Evolutionary conservation across 257 asterid genomes (phyloP).

Genomic region (Fraxinus pennsylvanica): DNA sequence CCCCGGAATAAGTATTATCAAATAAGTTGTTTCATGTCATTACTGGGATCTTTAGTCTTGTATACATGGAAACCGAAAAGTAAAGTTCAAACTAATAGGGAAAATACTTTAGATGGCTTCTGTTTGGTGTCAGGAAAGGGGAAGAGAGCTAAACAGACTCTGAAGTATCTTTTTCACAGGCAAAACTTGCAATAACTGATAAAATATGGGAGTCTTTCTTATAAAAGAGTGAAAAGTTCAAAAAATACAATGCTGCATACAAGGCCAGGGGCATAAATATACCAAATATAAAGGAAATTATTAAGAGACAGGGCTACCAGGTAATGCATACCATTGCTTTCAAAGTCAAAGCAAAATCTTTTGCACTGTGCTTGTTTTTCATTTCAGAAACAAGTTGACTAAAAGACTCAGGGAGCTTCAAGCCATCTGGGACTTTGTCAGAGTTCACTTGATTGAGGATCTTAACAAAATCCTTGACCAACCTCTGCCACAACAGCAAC

Average conservation of each 20-base stretch:
- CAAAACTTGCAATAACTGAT: conserved; percentile 1
- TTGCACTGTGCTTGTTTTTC: conserved; percentile 65
- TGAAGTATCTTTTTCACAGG: conserved; percentile 4
- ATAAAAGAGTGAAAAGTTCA: neutral
- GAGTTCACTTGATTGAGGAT: conserved; percentile 79
- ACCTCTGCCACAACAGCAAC: conserved; percentile 54
- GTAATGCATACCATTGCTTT: conserved; percentile 82
- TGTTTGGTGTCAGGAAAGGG: conserved; percentile 8
- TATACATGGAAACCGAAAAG: conserved; percentile 15
- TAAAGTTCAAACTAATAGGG: conserved; percentile 6
- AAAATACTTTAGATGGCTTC: neutral
- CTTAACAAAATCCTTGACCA: conserved; percentile 78
- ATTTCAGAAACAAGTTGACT: conserved; percentile 83
- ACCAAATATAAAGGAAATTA: conserved; percentile 9
- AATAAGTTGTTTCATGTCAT: conserved; percentile 7
- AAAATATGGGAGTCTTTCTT: neutral
- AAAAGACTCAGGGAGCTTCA: conserved; percentile 85
- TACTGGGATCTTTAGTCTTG: neutral
- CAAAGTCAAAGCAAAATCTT: conserved; percentile 77
- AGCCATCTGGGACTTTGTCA: conserved; percentile 71
- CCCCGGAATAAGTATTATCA: neutral
- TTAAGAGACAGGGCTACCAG: conserved; percentile 18
- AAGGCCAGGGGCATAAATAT: conserved; percentile 20
- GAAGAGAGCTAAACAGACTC: neutral
- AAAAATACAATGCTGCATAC: conserved; percentile 16